These are phyloP conservation scores for Spathaspora passalidarum DNA, from an alignment of 805 yeast species.

Conservation along the genomic window DNA sequence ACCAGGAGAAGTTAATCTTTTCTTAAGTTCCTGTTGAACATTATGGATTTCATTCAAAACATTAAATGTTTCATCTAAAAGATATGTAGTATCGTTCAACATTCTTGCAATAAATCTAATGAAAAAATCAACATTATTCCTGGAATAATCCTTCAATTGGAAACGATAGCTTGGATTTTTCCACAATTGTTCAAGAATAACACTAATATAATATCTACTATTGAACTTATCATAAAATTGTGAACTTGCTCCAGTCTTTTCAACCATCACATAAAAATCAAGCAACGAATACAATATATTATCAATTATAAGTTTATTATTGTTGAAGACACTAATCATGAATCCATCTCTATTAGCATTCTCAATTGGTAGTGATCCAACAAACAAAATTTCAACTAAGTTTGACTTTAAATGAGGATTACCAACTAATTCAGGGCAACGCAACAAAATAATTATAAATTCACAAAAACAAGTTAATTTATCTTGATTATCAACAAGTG, in stretches of 20 bases:
- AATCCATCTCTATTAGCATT: conserved; percentile 65
- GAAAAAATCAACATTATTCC: conserved; percentile 74
- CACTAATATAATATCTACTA: conserved; percentile 81
- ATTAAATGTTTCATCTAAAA: conserved; percentile 85
- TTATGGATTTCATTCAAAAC: conserved; percentile 76
- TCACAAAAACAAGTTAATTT: conserved; percentile 62
- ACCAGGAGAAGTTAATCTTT: conserved; percentile 36
- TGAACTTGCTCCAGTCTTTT: conserved; percentile 90
- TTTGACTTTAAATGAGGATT: conserved; percentile 92
- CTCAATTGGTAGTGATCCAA: conserved; percentile 60
- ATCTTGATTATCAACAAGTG: conserved; percentile 50
- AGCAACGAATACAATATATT: conserved; percentile 78
- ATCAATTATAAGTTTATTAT: conserved; percentile 57
- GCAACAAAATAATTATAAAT: conserved; percentile 67
- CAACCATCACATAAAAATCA: conserved; percentile 91
- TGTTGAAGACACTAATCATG: conserved; percentile 61
- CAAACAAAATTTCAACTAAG: conserved; percentile 74
- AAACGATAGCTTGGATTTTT: conserved; percentile 61
- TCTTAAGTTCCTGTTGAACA: conserved; percentile 61
- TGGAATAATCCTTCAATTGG: conserved; percentile 68
- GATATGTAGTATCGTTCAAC: conserved; percentile 89
- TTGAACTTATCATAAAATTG: conserved; percentile 97
- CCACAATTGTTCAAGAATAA: conserved; percentile 82
- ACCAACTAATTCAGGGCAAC: conserved; percentile 82
- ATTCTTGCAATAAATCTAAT: conserved; percentile 90